These are phyloP conservation scores for Macrocybe gigantea DNA, from an alignment of 768 basidiomycete genomes.

Conservation along the genomic window DNA sequence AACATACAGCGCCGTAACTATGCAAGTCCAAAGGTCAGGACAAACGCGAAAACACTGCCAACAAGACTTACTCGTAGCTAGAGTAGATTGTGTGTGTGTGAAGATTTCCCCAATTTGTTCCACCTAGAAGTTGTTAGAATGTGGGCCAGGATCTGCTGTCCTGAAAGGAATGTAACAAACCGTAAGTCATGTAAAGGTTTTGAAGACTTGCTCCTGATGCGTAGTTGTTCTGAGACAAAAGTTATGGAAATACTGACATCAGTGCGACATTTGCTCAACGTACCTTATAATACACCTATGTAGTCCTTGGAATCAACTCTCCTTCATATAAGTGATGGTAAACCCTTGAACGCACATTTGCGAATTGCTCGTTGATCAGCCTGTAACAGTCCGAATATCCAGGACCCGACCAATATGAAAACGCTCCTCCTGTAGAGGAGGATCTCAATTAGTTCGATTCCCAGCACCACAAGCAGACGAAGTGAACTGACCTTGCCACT, in stretches of 20 bases:
- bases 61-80: constrained; percentile 26
- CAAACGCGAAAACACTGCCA: background rate
- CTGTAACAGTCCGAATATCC: constrained; percentile 27
- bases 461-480: background rate
- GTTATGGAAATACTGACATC: background rate
- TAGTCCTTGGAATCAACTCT: background rate
- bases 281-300: constrained; percentile 28
- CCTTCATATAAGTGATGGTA: background rate
- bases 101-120: constrained; percentile 33
- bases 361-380: constrained; percentile 31
- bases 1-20: constrained; percentile 23
- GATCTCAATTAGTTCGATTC: background rate
- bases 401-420: constrained; percentile 33
- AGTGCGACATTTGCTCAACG: background rate
- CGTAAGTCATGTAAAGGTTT: constrained; percentile 33
- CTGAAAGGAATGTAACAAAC: constrained; percentile 8
- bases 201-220: constrained; percentile 26
- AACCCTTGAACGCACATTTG: constrained; percentile 18
- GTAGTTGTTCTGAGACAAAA: constrained; percentile 24
- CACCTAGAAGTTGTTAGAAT: constrained; percentile 13
- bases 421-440: constrained; percentile 20
- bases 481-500: constrained; percentile 25
- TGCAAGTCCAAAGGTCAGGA: background rate
- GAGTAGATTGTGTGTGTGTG: constrained; percentile 31
- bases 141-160: background rate